Conservation (phyloP, 1,284 basidiomycete species). For the Sanghuangporus weigelae region DNA sequence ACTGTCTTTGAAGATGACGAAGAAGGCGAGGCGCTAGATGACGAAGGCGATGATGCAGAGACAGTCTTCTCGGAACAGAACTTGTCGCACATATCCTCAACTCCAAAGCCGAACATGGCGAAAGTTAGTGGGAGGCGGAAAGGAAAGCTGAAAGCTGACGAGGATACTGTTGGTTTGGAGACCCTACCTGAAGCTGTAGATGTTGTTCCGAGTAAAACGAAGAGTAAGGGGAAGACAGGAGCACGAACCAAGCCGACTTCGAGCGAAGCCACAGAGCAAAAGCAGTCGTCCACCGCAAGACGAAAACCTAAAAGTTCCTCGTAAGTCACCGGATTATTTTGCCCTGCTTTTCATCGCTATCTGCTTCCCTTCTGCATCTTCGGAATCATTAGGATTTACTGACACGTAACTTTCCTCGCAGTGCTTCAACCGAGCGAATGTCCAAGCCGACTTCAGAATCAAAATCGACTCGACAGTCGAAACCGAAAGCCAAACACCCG, state of each 20-base stretch:
- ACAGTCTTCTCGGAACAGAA: background rate
- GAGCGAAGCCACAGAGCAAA: background rate
- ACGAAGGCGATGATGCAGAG: background rate
- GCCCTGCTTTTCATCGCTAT: background rate
- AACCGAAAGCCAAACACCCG: background rate
- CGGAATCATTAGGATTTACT: background rate
- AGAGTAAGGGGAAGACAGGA: background rate
- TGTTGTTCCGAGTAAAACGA: background rate
- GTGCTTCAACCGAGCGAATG: background rate
- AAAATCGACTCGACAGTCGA: background rate
- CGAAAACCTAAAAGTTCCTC: background rate
- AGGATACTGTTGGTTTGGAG: background rate
- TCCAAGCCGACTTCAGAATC: background rate
- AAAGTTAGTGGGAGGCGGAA: background rate
- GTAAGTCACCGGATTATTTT: background rate
- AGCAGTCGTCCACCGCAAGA: background rate
- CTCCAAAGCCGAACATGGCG: background rate
- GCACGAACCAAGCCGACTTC: background rate
- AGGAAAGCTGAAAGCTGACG: background rate
- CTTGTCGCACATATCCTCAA: background rate
- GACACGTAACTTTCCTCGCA: background rate
- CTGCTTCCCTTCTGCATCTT: background rate
- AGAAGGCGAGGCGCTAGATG: background rate
- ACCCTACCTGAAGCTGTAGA: background rate
- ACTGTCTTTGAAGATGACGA: slow-evolving; percentile 1